These are phyloP conservation scores for Cryptococcus sp. DNA, from an alignment of 1,284 basidiomycete species.

Conservation along the genomic window DNA sequence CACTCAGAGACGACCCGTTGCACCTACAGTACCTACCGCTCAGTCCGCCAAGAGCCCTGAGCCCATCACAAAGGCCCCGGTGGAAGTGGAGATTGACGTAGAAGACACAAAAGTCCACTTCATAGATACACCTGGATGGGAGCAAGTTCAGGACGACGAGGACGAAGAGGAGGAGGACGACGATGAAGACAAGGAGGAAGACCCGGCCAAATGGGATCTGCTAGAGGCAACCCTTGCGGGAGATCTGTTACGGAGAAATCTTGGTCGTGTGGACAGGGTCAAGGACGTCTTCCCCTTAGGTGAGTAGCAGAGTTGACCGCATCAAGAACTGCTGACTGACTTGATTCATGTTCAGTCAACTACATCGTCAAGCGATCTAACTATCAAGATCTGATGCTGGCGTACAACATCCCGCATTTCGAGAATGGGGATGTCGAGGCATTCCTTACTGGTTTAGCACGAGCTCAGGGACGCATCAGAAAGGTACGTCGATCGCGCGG, in stretches of 20 bases:
- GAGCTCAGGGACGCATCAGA: constrained; percentile 75
- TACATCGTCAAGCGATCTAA: constrained; percentile 73
- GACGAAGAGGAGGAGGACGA: constrained; percentile 42
- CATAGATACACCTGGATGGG: constrained; percentile 83
- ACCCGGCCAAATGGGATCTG: constrained; percentile 56
- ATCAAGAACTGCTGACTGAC: background rate
- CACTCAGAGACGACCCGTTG: constrained; percentile 40
- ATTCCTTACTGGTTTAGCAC: constrained; percentile 81
- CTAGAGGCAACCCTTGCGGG: constrained; percentile 60
- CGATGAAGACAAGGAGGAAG: constrained; percentile 55
- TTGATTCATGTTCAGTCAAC: constrained; percentile 58
- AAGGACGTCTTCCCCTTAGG: constrained; percentile 79
- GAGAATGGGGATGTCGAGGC: constrained; percentile 67
- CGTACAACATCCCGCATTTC: constrained; percentile 86
- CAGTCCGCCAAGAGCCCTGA: constrained; percentile 59
- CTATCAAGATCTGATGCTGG: constrained; percentile 81
- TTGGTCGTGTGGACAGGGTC: constrained; percentile 83
- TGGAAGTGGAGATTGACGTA: constrained; percentile 62
- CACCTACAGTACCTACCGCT: constrained; percentile 63
- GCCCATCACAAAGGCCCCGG: constrained; percentile 69
- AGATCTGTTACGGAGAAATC: constrained; percentile 75
- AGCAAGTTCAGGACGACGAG: constrained; percentile 58
- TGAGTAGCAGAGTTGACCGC: constrained; percentile 51
- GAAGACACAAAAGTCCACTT: constrained; percentile 60
- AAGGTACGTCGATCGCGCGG: constrained; percentile 60